Conservation (phyloP, 768 basidiomycete species). For the Boletus rufocinnamomeus region DNA sequence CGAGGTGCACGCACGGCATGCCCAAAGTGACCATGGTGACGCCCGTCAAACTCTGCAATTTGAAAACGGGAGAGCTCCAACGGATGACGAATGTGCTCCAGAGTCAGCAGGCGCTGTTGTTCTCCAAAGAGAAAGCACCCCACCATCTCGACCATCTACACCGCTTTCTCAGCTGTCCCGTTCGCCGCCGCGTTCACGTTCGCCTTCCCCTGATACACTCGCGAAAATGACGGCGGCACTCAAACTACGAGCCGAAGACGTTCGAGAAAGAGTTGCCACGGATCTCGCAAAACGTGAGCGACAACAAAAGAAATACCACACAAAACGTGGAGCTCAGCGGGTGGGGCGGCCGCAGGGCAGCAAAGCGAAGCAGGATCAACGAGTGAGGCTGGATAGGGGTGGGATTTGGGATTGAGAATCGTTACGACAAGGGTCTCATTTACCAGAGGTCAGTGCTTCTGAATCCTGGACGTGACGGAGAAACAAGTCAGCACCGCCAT, state of each 20-base stretch:
- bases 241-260: conserved; percentile 38
- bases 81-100: conserved; percentile 2
- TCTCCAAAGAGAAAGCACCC: conserved; percentile 9
- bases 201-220: conserved; percentile 45
- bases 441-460: conserved; percentile 8
- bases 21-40: conserved; percentile 15
- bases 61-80: conserved; percentile 15
- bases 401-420: conserved; percentile 58
- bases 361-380: conserved; percentile 79
- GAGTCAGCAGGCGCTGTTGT: conserved; percentile 2
- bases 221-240: conserved; percentile 45
- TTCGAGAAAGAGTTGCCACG: conserved; percentile 61
- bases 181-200: conserved; percentile 54
- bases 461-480: conserved; percentile 11
- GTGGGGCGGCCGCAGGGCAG: conserved; percentile 76
- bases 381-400: conserved; percentile 59
- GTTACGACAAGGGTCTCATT: conserved; percentile 18
- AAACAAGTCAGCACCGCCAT: conserved; percentile 1
- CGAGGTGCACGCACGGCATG: conserved; percentile 20
- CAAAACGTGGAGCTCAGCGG: conserved; percentile 63
- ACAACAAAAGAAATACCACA: conserved; percentile 76
- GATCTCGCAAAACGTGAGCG: conserved; percentile 65
- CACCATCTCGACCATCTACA: conserved; percentile 30
- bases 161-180: conserved; percentile 48
- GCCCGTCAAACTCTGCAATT: conserved; percentile 7